These are phyloP conservation scores for Dacryopinax primogenitus DNA, from an alignment of 768 basidiomycete genomes.

Conservation along the genomic window DNA sequence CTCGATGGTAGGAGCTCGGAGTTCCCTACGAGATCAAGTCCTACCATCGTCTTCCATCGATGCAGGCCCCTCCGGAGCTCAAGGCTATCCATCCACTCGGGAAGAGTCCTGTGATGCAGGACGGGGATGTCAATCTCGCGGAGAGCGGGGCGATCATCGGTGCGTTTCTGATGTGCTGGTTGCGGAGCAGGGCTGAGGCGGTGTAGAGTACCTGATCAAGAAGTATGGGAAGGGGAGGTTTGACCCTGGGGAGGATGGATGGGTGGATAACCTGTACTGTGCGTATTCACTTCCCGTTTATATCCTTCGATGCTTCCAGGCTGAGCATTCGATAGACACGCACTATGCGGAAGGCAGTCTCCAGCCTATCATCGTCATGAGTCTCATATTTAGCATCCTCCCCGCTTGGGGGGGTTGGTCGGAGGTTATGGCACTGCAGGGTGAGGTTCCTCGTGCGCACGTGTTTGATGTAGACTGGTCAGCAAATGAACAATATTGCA, in stretches of 20 bases:
- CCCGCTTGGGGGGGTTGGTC: no score
- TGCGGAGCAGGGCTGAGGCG: neutral
- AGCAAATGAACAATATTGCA: no score
- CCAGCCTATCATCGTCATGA: no score
- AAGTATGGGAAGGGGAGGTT: conserved; percentile 28
- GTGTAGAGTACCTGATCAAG: conserved; percentile 33
- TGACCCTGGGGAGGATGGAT: conserved; percentile 14
- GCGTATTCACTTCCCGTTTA: no score
- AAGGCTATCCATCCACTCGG: conserved; percentile 34
- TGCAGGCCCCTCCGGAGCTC: conserved; percentile 30
- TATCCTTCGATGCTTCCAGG: no score
- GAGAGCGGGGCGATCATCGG: conserved; percentile 37
- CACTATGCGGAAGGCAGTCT: no score
- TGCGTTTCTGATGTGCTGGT: conserved; percentile 17
- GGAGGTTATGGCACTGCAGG: no score
- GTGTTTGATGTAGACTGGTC: no score
- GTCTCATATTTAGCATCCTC: no score
- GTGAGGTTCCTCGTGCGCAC: no score
- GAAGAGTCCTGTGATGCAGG: conserved; percentile 37
- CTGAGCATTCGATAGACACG: no score
- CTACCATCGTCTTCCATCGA: conserved; percentile 27
- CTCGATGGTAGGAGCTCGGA: conserved; percentile 48
- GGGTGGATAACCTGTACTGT: conserved; percentile 16
- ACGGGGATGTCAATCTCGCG: conserved; percentile 34
- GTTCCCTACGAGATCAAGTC: conserved; percentile 35